phyloP scores from a whole-genome alignment of 2,329 filamentous ascomycete genomes.

The Cadophora sp. region DNA sequence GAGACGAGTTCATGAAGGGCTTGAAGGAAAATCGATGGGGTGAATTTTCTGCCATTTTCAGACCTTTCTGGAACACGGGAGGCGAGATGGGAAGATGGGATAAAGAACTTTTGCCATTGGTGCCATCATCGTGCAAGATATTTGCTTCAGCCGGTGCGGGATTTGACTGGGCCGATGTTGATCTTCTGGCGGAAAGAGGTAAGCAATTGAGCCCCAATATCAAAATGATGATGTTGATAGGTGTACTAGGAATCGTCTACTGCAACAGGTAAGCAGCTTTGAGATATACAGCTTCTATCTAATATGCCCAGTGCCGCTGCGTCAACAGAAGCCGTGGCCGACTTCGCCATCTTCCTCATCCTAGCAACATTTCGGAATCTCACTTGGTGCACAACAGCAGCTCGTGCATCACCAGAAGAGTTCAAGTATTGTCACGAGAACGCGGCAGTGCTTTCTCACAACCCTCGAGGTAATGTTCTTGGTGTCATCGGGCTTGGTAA shows the following conservation, averaged over 20 bases:
- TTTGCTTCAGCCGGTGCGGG: constrained; percentile 67
- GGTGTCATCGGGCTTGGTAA: constrained; percentile 75
- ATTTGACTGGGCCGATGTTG: constrained; percentile 68
- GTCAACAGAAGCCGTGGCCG: constrained; percentile 75
- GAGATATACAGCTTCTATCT: neutral
- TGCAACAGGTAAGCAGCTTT: constrained; percentile 60
- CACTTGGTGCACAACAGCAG: constrained; percentile 55
- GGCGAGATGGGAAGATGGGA: constrained; percentile 72
- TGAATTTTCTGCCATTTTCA: constrained; percentile 57
- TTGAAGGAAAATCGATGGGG: constrained; percentile 61
- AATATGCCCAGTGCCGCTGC: constrained; percentile 59
- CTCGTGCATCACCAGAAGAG: constrained; percentile 30
- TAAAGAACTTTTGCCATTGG: constrained; percentile 58
- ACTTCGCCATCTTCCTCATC: constrained; percentile 73
- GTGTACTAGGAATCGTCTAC: constrained; percentile 61
- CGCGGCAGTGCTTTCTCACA: constrained; percentile 65
- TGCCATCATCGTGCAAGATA: constrained; percentile 60
- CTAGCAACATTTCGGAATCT: constrained; percentile 73
- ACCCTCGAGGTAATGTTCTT: constrained; percentile 65
- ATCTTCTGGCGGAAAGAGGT: constrained; percentile 63
- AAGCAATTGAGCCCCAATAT: constrained; percentile 16
- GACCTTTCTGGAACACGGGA: constrained; percentile 69
- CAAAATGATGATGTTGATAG: constrained; percentile 11
- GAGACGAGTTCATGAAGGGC: constrained; percentile 56
- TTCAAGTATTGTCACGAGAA: constrained; percentile 67